Evolutionary conservation across 1,139 yeast species (phyloP).

Genomic region (Petasospora fabianii): DNA sequence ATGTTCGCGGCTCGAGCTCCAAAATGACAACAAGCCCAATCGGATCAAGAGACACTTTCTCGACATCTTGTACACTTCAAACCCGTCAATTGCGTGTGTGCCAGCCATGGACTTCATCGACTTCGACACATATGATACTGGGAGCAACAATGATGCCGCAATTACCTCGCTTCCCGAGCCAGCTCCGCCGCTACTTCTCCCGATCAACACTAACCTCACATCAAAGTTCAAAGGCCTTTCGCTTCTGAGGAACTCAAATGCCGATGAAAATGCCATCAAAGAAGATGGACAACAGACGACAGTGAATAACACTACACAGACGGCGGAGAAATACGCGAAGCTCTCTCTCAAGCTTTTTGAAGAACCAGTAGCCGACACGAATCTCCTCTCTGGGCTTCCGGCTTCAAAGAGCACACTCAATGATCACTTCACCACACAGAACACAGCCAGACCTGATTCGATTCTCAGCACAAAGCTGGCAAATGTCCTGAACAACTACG

Average conservation of each 20-base stretch:
- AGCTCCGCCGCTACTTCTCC: conserved; percentile 26
- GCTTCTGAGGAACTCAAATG: conserved; percentile 12
- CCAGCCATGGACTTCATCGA: conserved; percentile 26
- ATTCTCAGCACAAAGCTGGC: conserved; percentile 46
- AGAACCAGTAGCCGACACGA: not conserved
- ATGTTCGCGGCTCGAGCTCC: too few species aligned
- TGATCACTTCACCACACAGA: conserved; percentile 8
- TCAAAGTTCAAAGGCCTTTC: conserved; percentile 24
- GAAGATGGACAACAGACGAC: too few species aligned
- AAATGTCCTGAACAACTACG: conserved; percentile 46
- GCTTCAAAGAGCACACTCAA: conserved; percentile 3
- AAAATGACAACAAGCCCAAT: too few species aligned
- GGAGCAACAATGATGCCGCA: not conserved
- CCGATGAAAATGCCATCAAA: not conserved
- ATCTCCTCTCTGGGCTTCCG: conserved; percentile 13
- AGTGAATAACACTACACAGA: conserved; percentile 10
- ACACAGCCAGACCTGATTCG: conserved; percentile 19
- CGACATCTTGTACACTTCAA: too few species aligned
- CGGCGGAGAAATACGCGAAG: conserved; percentile 25
- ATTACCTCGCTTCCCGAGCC: conserved; percentile 22
- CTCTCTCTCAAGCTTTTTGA: conserved; percentile 21
- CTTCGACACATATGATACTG: conserved; percentile 17
- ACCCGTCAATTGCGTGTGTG: too few species aligned
- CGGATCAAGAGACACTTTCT: too few species aligned
- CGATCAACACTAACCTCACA: conserved; percentile 21